Evolutionary conservation across 768 basidiomycete genomes (phyloP).

Genomic region (Suillus weaverae): DNA sequence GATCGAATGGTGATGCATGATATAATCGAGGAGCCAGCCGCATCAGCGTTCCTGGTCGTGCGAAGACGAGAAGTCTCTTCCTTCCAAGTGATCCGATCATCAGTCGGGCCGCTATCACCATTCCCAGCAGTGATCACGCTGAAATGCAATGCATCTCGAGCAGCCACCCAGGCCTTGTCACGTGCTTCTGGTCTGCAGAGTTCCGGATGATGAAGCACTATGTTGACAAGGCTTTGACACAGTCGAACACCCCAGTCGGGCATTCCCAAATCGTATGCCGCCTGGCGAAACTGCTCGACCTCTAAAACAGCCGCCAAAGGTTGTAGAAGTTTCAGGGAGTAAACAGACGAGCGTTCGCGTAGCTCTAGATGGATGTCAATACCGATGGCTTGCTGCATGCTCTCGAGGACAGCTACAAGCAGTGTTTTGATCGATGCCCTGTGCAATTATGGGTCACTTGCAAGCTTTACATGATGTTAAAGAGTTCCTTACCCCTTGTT

Average conservation of each 20-base stretch:
- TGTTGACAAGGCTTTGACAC: constrained; percentile 3
- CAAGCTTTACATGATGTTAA: not conserved
- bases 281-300: constrained; percentile 9
- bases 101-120: not conserved
- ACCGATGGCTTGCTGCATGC: constrained; percentile 6
- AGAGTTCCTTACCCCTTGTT: constrained; percentile 8
- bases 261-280: constrained; percentile 2
- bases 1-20: constrained; percentile 6
- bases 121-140: constrained; percentile 7
- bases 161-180: constrained; percentile 2
- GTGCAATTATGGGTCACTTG: not conserved
- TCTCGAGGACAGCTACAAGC: constrained; percentile 5
- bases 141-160: constrained; percentile 9
- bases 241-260: constrained; percentile 6
- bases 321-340: constrained; percentile 6
- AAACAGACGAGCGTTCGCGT: constrained; percentile 6
- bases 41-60: not conserved
- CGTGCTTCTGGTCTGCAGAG: constrained; percentile 2
- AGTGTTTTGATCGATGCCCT: not conserved
- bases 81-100: not conserved
- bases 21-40: constrained; percentile 11
- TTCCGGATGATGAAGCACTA: constrained; percentile 1
- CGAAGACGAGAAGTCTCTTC: not conserved
- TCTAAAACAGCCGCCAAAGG: constrained; percentile 4
- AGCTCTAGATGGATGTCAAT: not conserved